Evolutionary conservation across 2,329 filamentous ascomycete genomes (phyloP), one percentile per base, ranked within the genome.

Genomic region (Pseudogymnoascus sp.): DNA sequence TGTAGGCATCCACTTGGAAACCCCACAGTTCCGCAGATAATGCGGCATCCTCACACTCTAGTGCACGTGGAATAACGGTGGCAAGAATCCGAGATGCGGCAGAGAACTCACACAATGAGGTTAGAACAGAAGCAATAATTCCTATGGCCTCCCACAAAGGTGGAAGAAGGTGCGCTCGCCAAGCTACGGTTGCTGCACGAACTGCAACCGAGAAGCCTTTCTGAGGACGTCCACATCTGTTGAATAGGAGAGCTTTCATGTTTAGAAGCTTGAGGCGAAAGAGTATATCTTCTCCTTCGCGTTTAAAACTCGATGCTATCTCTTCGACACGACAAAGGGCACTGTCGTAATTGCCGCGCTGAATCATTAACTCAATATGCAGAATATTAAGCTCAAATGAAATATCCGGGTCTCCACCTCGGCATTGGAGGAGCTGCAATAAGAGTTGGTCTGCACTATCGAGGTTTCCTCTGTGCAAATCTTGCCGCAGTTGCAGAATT

Each of bases 161-260:
- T 0, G 83, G 82, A 34, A 88, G 77, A 5, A 89, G 70, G 3
- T 81, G 77, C 4, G 84, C 81, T 66, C 82, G 79, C 73, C 85
- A 81, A 1, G 86, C 83, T 37, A 86, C 83, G 66, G 79, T 83
- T 16, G 86, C 85, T 14, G 87, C 87, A 62, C 86, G 77, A 66
- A 89, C 77, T 4, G 84, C 84, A 11, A 89, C 77, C 7, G 85
- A 87, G 71, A 90, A 88, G 0, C 83, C 87, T 67, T 84, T 83
- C 65, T 86, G 80, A 0, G 86, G 80, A 47, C 84, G 80, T 1
- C 83, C 84, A 12, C 79, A 80, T 67, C 80, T 82, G n/a, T 80
- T 78, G 68, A 86, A 83, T 11, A 90, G 77, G 7, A 78, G 76
- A 0, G 84, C 84, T 75, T 90, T 89, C 60, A 84, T 74, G 11